Evolutionary conservation across 768 basidiomycete genomes (phyloP).

Genomic region (Hypholoma sublateritium): DNA sequence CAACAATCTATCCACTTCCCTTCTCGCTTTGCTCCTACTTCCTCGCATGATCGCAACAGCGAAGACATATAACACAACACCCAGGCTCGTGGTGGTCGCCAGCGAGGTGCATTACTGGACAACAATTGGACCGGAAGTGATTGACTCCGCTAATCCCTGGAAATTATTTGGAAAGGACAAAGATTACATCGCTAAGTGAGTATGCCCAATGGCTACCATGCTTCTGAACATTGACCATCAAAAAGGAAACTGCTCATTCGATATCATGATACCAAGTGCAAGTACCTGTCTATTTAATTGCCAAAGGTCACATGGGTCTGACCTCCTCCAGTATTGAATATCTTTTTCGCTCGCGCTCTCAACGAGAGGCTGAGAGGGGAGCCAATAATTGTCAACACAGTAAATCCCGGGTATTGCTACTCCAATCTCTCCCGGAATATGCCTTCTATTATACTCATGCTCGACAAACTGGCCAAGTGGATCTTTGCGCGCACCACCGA

Average conservation of each 20-base stretch:
- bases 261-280: slow-evolving; percentile 6
- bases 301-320: background rate
- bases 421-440: background rate
- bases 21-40: slow-evolving; percentile 40
- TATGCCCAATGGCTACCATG: background rate
- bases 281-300: background rate
- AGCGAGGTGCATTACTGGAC: slow-evolving; percentile 41
- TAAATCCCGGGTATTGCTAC: slow-evolving; percentile 44
- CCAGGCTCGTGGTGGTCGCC: slow-evolving; percentile 40
- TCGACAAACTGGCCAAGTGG: background rate
- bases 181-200: slow-evolving; percentile 2
- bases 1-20: slow-evolving; percentile 41
- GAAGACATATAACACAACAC: slow-evolving; percentile 25
- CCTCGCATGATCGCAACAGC: slow-evolving; percentile 44
- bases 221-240: background rate
- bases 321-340: slow-evolving; percentile 35
- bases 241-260: background rate
- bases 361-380: slow-evolving; percentile 27
- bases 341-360: slow-evolving; percentile 40
- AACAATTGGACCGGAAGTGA: slow-evolving; percentile 24
- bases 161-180: background rate
- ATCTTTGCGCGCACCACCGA: slow-evolving; percentile 34
- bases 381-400: slow-evolving; percentile 33
- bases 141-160: slow-evolving; percentile 28
- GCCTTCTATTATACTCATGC: background rate